phyloP scores from a whole-genome alignment of 768 basidiomycete species.

The Agaricus subrufescens region DNA sequence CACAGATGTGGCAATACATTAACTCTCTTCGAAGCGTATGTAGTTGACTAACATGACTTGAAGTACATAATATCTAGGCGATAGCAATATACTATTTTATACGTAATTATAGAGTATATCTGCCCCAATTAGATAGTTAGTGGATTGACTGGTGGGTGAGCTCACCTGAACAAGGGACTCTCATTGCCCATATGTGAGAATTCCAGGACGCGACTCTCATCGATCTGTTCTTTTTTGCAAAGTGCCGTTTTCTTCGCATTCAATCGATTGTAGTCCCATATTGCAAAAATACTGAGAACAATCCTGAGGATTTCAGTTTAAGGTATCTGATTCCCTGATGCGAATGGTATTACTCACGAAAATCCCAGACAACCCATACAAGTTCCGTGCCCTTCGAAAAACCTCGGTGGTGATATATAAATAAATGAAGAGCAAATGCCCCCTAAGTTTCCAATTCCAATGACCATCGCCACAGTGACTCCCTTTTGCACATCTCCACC shows the following conservation, averaged over 20 bases:
- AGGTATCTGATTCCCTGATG: too few species aligned
- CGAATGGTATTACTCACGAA: constrained; percentile 22
- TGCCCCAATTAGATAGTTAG: neutral
- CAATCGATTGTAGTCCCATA: constrained; percentile 43
- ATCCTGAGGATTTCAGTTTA: constrained; percentile 18
- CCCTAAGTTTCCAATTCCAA: constrained; percentile 52
- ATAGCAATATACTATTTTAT: too few species aligned
- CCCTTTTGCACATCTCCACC: too few species aligned
- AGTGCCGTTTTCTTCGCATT: constrained; percentile 44
- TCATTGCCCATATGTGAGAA: constrained; percentile 47
- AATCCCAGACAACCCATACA: constrained; percentile 24
- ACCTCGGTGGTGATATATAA: constrained; percentile 31
- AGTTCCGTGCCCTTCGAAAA: constrained; percentile 33
- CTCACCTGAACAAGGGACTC: constrained; percentile 52
- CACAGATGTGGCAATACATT: too few species aligned
- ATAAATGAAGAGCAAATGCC: constrained; percentile 38
- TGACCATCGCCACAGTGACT: constrained; percentile 35
- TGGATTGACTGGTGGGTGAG: neutral
- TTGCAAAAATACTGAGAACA: constrained; percentile 33
- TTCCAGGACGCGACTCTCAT: constrained; percentile 30
- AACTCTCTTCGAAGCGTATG: too few species aligned
- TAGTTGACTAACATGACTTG: too few species aligned
- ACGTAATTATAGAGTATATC: neutral
- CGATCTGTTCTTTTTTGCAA: constrained; percentile 41
- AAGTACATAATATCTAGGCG: too few species aligned